A percentile compares a stretch with the other conserved stretches of the same genome.
Conservation (phyloP, 495 filamentous ascomycete genomes). For the Chaetomium fimeti region DNA sequence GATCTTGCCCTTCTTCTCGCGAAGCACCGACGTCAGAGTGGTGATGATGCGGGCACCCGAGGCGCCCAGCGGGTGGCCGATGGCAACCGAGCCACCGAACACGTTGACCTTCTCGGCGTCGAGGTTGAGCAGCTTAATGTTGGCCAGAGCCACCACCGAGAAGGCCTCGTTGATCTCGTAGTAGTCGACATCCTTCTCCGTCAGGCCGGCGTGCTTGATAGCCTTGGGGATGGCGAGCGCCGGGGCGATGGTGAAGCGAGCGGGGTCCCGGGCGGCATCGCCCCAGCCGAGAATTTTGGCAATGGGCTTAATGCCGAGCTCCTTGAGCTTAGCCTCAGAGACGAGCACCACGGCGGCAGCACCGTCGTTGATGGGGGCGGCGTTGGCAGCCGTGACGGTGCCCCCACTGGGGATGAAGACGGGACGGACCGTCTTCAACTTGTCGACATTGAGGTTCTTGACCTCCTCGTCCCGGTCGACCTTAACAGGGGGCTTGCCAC, state of each 20-base stretch:
- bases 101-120: conserved; percentile 88
- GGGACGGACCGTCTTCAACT: conserved; percentile 79
- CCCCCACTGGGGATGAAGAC: conserved; percentile 79
- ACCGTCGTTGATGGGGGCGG: conserved; percentile 91
- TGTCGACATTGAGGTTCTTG: conserved; percentile 94
- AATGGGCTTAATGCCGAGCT: conserved; percentile 82
- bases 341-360: conserved; percentile 87
- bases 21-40: conserved; percentile 86
- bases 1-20: conserved; percentile 87
- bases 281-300: conserved; percentile 97
- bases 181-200: conserved; percentile 73
- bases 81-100: conserved; percentile 90
- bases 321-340: conserved; percentile 83
- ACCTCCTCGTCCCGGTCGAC: conserved; percentile 91
- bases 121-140: conserved; percentile 82
- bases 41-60: conserved; percentile 90
- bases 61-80: conserved; percentile 91
- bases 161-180: conserved; percentile 99
- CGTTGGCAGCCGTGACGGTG: conserved; percentile 96
- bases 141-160: conserved; percentile 92
- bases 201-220: conserved; percentile 81
- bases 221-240: conserved; percentile 96
- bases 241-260: conserved; percentile 93
- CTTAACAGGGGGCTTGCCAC: conserved; percentile 81
- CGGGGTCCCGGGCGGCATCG: conserved; percentile 83